phyloP scores from a whole-genome alignment of 2,329 filamentous ascomycete species.

The Penicillium sp. region DNA sequence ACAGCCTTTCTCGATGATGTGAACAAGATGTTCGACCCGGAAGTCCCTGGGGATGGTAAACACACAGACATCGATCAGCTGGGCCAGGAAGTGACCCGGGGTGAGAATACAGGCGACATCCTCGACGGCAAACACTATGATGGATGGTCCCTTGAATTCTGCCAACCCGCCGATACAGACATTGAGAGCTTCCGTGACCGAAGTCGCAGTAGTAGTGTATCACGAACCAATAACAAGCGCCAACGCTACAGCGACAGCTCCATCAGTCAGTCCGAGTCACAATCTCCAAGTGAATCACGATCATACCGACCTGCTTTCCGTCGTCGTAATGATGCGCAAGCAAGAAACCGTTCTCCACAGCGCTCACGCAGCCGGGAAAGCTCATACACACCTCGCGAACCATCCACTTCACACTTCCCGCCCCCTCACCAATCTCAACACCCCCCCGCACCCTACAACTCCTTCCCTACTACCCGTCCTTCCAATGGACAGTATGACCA shows the following conservation, averaged over 20 bases:
- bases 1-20: conserved; percentile 68
- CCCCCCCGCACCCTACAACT: conserved; percentile 19
- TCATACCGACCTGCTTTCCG: conserved; percentile 17
- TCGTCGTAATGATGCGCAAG: conserved; percentile 24
- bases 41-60: conserved; percentile 49
- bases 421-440: conserved; percentile 23
- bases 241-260: conserved; percentile 42
- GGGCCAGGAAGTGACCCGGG: conserved; percentile 65
- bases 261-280: conserved; percentile 29
- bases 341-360: conserved; percentile 26
- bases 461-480: conserved; percentile 7
- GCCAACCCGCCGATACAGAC: conserved; percentile 62
- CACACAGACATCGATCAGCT: conserved; percentile 69
- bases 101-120: conserved; percentile 65
- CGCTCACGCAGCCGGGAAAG: conserved; percentile 29
- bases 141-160: conserved; percentile 80
- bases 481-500: conserved; percentile 12
- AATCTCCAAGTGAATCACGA: conserved; percentile 32
- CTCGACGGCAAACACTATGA: conserved; percentile 74
- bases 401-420: conserved; percentile 24
- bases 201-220: conserved; percentile 47
- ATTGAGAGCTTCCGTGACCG: conserved; percentile 38
- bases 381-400: conserved; percentile 35
- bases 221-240: conserved; percentile 35
- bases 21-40: conserved; percentile 63